Base-by-base conservation (phyloP, 192 early-diverging fungal species). In the Podila epicladia region DNA sequence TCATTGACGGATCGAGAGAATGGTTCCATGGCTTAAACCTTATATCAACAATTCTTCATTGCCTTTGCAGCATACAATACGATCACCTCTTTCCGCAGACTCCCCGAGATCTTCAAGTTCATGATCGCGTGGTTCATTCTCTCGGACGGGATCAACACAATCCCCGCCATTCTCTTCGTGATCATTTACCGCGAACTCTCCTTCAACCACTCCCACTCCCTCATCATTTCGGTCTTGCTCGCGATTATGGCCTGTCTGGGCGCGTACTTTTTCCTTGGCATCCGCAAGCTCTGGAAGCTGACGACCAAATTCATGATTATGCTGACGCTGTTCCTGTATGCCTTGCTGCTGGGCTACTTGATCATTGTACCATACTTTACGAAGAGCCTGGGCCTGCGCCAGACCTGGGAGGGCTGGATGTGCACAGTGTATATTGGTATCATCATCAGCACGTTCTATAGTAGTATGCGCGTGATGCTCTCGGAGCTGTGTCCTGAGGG, bases 91-190 rank as follows among this genome's bases (percentile, higher is more conserved):
- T 74, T 85, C 28, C 55, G 72, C 11, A 66, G 87, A 65, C 73
- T 92, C 0, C 65, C 80, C 15, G 71, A 89, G 31, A 76, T 86
- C 22, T 89, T 88, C 79, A 78, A 84, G 65, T 91, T 92, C 69
- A 84, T 93, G 51, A n/a, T 89, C 1, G 83, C 85, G 0, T 93
- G 89, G 89, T 92, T 92, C 72, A 82, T 92, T 50, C 87, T 88
- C 58, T 86, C 88, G 20, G 92, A 93, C 67, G 89, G 86, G 3
- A 80, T 89, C 69, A 90, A 63, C 63, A 89, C 90, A 32, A 69
- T 90, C 53, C 57, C 71, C 19, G 62, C 84, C n/a, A 84, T 92
- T 17, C 78, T 87, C 19, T 80, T 89, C 24, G 69, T 93, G 13
- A 92, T 88, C 65, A 85, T 78, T 11, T 87, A 89, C 64, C 80